Conservation (phyloP, 345 rosid genomes). For the Eucalyptus regnans region DNA sequence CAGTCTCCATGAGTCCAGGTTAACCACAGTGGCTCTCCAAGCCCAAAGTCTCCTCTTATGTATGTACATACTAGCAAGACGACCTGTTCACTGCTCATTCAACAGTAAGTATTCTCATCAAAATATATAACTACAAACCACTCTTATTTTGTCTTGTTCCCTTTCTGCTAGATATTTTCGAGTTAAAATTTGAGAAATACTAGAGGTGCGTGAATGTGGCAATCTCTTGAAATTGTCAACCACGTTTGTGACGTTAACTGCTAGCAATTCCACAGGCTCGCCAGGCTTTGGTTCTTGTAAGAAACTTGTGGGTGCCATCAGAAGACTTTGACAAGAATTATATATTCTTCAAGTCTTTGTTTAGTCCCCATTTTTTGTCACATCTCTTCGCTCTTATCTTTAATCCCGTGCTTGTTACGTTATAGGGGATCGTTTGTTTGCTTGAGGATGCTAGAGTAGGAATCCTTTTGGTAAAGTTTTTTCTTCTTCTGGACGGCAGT, state of each 20-base stretch:
- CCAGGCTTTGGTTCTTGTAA: not conserved
- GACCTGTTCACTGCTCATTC: not conserved
- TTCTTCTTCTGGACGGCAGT: not conserved
- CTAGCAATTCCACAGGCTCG: not conserved
- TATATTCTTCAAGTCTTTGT: not conserved
- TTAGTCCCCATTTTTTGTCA: not conserved
- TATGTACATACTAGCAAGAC: not conserved
- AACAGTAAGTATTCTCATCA: not conserved
- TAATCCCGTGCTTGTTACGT: not conserved
- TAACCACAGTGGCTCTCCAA: not conserved
- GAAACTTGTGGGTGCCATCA: not conserved
- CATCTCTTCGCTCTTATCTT: not conserved
- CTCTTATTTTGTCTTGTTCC: not conserved
- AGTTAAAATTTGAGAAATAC: not conserved
- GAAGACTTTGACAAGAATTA: not conserved
- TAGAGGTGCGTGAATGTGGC: not conserved
- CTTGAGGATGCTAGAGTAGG: not conserved
- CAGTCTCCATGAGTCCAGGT: not conserved
- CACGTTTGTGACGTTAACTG: not conserved
- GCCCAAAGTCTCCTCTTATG: not conserved
- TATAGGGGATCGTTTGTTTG: not conserved
- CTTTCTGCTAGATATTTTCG: not conserved
- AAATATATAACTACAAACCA: not conserved
- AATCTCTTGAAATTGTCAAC: not conserved
- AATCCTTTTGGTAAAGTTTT: not conserved